Percentiles rank a stretch among this genome's conserved stretches.
phyloP scores from a whole-genome alignment of 768 basidiomycete species.

The Xerocomus spinulosus region DNA sequence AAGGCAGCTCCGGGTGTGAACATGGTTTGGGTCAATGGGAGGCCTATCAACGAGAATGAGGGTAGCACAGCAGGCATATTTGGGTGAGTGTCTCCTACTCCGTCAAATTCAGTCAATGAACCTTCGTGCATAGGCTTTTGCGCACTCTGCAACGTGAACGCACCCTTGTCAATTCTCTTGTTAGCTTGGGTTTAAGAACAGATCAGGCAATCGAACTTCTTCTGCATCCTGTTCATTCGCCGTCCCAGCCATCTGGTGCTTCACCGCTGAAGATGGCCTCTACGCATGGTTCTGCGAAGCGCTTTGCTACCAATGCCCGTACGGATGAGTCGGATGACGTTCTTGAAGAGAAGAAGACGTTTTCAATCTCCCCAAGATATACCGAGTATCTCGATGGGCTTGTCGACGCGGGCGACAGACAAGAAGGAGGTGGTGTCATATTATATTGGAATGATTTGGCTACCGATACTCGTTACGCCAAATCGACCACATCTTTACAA shows the following conservation, averaged over 20 bases:
- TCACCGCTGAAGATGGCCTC: not conserved
- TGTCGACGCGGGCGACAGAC: slow-evolving; percentile 88
- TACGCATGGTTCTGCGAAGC: slow-evolving; percentile 9
- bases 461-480: slow-evolving; percentile 64
- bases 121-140: slow-evolving; percentile 45
- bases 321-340: slow-evolving; percentile 45
- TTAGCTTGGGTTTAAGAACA: slow-evolving; percentile 56
- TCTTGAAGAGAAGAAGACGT: slow-evolving; percentile 65
- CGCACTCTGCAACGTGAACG: slow-evolving; percentile 73
- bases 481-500: slow-evolving; percentile 48
- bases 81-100: slow-evolving; percentile 35
- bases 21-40: slow-evolving; percentile 81
- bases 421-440: slow-evolving; percentile 70
- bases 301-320: slow-evolving; percentile 4
- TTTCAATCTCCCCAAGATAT: slow-evolving; percentile 58
- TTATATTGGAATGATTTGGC: slow-evolving; percentile 91
- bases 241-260: slow-evolving; percentile 39
- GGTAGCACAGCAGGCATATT: slow-evolving; percentile 53
- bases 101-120: slow-evolving; percentile 3
- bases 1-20: slow-evolving; percentile 50
- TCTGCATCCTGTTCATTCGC: slow-evolving; percentile 55
- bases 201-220: slow-evolving; percentile 69
- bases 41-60: slow-evolving; percentile 53
- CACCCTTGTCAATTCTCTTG: slow-evolving; percentile 52
- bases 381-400: slow-evolving; percentile 51